Conservation (phyloP, 169 alveolate genomes). For the Plasmodium falciparum region DNA sequence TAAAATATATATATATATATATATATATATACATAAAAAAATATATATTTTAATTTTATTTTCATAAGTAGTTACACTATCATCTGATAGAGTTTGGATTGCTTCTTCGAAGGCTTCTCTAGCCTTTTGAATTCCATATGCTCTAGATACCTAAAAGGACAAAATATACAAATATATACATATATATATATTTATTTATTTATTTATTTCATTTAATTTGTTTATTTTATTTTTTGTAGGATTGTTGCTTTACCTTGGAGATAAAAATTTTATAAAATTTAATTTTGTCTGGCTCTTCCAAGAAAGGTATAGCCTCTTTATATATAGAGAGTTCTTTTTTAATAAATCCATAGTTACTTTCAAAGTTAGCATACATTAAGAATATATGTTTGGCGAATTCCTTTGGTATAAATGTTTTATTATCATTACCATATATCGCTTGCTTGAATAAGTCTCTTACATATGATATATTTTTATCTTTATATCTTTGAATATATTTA, state of each 20-base stretch:
- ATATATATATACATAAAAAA: neutral
- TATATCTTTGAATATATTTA: conserved; percentile 86
- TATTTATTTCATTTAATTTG: neutral
- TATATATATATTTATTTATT: neutral
- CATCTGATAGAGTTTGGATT: conserved; percentile 57
- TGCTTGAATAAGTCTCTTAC: conserved; percentile 90
- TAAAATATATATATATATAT: neutral
- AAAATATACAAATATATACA: conserved; percentile 3
- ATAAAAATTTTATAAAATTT: conserved; percentile 60
- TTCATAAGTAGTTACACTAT: conserved; percentile 13
- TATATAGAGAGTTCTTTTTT: conserved; percentile 88
- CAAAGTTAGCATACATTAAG: conserved; percentile 90
- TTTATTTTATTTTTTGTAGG: neutral
- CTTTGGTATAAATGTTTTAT: conserved; percentile 80
- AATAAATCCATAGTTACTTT: conserved; percentile 89
- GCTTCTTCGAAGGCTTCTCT: conserved; percentile 76
- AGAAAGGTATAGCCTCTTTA: conserved; percentile 88
- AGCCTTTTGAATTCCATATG: conserved; percentile 71
- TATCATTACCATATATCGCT: conserved; percentile 77
- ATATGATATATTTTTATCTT: conserved; percentile 89
- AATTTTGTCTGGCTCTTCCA: conserved; percentile 79
- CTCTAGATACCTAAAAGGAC: conserved; percentile 33
- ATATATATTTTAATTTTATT: conserved; percentile 27
- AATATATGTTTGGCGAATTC: conserved; percentile 85
- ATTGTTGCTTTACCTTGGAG: conserved; percentile 19